Conservation (phyloP, 495 filamentous ascomycete species). For the Oleoguttula mirabilis region DNA sequence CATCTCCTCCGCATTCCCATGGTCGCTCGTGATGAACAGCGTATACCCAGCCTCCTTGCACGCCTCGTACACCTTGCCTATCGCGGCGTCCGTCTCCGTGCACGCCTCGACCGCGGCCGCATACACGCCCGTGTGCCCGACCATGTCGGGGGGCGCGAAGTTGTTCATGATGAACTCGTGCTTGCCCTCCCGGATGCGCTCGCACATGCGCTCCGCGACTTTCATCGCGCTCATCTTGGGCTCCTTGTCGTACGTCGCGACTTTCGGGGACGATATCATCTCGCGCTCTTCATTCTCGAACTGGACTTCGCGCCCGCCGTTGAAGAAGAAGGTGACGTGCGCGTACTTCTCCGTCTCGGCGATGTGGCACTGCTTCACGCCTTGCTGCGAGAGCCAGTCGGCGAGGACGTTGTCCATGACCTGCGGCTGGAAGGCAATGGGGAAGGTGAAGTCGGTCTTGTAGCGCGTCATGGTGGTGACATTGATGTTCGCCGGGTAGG, state of each 20-base stretch:
- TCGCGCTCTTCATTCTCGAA: constrained; percentile 82
- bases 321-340: constrained; percentile 99
- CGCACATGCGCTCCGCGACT: constrained; percentile 75
- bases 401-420: constrained; percentile 93
- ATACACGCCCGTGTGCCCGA: constrained; percentile 96
- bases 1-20: constrained; percentile 99
- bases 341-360: constrained; percentile 99
- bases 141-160: constrained; percentile 98
- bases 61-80: constrained; percentile 77
- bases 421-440: constrained; percentile 87
- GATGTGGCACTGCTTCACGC: constrained; percentile 82
- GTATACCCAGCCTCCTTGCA: constrained; percentile 88
- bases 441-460: constrained; percentile 89
- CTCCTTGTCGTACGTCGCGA: constrained; percentile 91
- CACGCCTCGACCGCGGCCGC: constrained; percentile 84
- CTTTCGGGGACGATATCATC: constrained; percentile 59
- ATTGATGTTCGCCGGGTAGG: constrained; percentile 82
- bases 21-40: constrained; percentile 89
- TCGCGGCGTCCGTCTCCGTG: constrained; percentile 79
- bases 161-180: constrained; percentile 99
- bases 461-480: constrained; percentile 98
- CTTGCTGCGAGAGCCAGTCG: constrained; percentile 84
- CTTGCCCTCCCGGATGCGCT: constrained; percentile 64
- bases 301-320: constrained; percentile 93
- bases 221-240: constrained; percentile 91